These are phyloP conservation scores for Umbelopsis vinacea DNA, from an alignment of 192 early-diverging fungal species.

Conservation along the genomic window DNA sequence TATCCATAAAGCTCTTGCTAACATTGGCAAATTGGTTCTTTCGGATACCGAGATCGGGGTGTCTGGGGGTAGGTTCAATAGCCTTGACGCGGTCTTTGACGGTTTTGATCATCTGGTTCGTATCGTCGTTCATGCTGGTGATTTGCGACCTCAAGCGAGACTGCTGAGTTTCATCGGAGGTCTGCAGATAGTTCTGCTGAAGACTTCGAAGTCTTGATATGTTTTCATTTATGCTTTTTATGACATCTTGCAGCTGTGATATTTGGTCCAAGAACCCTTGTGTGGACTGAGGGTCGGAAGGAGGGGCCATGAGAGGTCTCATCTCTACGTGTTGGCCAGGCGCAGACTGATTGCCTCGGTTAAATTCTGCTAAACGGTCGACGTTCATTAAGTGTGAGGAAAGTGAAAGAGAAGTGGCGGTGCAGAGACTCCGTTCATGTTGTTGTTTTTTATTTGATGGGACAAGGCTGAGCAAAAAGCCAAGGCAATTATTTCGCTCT, in stretches of 20 bases:
- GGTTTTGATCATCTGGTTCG: slow-evolving; percentile 29
- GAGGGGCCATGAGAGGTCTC: slow-evolving; percentile 40
- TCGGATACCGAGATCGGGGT: slow-evolving; percentile 37
- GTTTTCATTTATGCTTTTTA: slow-evolving; percentile 33
- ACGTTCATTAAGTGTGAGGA: background rate
- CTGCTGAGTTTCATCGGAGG: slow-evolving; percentile 34
- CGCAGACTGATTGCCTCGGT: background rate
- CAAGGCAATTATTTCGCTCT: no score
- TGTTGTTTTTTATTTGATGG: background rate
- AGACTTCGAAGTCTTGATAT: slow-evolving; percentile 24
- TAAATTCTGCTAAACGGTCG: slow-evolving; percentile 12
- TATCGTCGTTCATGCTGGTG: slow-evolving; percentile 27
- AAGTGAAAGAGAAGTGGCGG: background rate
- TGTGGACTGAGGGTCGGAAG: slow-evolving; percentile 27
- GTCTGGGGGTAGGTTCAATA: slow-evolving; percentile 33
- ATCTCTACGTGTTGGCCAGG: slow-evolving; percentile 30
- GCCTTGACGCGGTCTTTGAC: slow-evolving; percentile 40
- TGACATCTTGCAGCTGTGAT: slow-evolving; percentile 31
- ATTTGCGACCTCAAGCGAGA: slow-evolving; percentile 19
- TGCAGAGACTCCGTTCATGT: background rate
- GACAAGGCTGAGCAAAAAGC: background rate
- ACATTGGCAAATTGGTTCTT: slow-evolving; percentile 40
- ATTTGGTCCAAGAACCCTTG: slow-evolving; percentile 35
- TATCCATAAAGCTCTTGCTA: slow-evolving; percentile 37
- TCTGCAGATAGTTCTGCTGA: slow-evolving; percentile 34